phyloP scores from a whole-genome alignment of 2,329 filamentous ascomycete species.

The Verticillium dahliae region DNA sequence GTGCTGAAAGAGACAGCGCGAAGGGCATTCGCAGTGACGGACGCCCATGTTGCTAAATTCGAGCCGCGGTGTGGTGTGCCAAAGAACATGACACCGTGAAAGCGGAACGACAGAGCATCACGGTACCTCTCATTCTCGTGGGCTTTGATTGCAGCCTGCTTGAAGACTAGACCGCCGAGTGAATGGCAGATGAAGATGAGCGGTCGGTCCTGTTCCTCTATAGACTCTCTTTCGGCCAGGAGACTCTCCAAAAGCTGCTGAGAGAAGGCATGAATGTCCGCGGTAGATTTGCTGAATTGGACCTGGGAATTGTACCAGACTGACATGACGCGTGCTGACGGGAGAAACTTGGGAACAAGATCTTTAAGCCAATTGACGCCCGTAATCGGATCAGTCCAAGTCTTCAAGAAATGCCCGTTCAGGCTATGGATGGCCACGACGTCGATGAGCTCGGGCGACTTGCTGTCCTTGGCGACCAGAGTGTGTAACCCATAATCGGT shows the following conservation, averaged over 20 bases:
- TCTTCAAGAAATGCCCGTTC: constrained; percentile 3
- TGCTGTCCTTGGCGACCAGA: not conserved
- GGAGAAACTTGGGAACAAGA: not conserved
- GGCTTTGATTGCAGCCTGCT: not conserved
- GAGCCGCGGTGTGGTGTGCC: constrained; percentile 9
- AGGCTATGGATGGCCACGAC: constrained; percentile 4
- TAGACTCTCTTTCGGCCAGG: not conserved
- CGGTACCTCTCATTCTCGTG: not conserved
- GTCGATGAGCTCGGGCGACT: not conserved
- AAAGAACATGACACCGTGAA: constrained; percentile 14
- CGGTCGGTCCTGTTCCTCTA: not conserved
- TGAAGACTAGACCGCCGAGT: not conserved
- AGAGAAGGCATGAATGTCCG: not conserved
- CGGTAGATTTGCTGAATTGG: constrained; percentile 5
- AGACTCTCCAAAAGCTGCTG: not conserved
- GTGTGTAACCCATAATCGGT: not conserved
- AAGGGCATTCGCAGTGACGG: not conserved
- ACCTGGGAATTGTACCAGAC: constrained; percentile 3
- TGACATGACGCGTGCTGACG: not conserved
- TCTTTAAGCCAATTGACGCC: not conserved
- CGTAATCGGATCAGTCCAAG: constrained; percentile 1
- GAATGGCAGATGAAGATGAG: constrained; percentile 3
- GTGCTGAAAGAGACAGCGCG: not conserved
- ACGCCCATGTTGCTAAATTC: not conserved
- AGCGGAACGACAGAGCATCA: not conserved